Evolutionary conservation across 768 basidiomycete species (phyloP), one percentile per base, ranked within the genome.

Genomic region (Leccinum disarticulatum): DNA sequence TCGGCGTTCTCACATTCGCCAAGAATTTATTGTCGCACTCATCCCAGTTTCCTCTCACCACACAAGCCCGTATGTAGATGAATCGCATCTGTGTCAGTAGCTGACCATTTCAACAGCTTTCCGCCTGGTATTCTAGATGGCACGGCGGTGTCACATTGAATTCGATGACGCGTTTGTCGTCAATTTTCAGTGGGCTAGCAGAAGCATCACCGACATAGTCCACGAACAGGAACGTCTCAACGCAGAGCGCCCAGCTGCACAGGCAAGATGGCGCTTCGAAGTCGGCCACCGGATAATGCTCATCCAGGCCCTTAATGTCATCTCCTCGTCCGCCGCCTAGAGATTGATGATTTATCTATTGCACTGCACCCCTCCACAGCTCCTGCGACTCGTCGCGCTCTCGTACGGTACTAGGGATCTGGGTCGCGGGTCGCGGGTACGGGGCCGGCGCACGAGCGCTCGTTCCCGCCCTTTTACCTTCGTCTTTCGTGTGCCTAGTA

Each of bases 221-320:
- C 76, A 76, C 25, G 90, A 91, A 69, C 68, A 83, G 4, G 79
- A 83, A 57, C 80, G 87, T 0, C 78, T 92, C 19, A 77, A 82
- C 22, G 62, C 73, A 2, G 74, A 82, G 51, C 87, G 84, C 56
- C 72, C 74, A 2, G 72, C 77, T 11, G 83, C 84, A 0, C 87
- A 90, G 65, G 78, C 85, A 7, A 84, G 81, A 64, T 89, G 88
- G 68, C 81, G 87, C 8, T 90, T 89, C 66, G 81, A 85, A 51
- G 80, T 83, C 41, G 83, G 86, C 22, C 77, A 87, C 11, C 78
- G 88, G 36, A 84, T 85, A 1, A 89, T 88, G 85, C 75, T 88
- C 25, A 73, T 91, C 28, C 88, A 89, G 57, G 87, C 87, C 4
- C 76, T 91, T 50, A 82, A 83, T 60, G 83, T 87, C 0, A 79